These are phyloP conservation scores for Cyamopsis tetragonoloba DNA, from an alignment of 306 rosid genomes.

Conservation along the genomic window DNA sequence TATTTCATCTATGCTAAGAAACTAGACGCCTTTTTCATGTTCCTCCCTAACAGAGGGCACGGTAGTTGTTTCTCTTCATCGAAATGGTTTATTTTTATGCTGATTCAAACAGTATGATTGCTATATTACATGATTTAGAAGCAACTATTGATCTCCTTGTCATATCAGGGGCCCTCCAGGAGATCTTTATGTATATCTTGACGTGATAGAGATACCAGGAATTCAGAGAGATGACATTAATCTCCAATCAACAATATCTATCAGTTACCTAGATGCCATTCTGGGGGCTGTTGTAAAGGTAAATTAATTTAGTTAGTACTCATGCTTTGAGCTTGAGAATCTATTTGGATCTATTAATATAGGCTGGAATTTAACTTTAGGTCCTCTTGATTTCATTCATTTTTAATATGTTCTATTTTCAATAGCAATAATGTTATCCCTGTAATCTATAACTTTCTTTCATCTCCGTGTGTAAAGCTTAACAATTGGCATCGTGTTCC, in stretches of 20 bases:
- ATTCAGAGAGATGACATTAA: conserved; percentile 93
- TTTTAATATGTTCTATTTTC: conserved; percentile 12
- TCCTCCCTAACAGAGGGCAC: not conserved
- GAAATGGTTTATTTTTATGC: conserved; percentile 13
- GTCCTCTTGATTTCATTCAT: conserved; percentile 6
- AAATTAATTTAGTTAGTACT: conserved; percentile 12
- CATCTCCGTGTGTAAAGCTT: not conserved
- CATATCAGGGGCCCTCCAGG: conserved; percentile 88
- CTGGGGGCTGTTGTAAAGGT: conserved; percentile 75
- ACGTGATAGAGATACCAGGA: conserved; percentile 70
- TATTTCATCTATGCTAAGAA: conserved; percentile 21
- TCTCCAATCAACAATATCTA: conserved; percentile 63
- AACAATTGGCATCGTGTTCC: not conserved
- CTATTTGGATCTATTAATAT: not conserved
- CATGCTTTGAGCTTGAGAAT: conserved; percentile 15
- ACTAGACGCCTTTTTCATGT: conserved; percentile 1
- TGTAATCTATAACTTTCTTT: not conserved
- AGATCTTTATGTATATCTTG: conserved; percentile 89
- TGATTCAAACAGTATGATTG: conserved; percentile 11
- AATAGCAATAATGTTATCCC: not conserved
- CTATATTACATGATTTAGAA: conserved; percentile 27
- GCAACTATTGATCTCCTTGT: conserved; percentile 32
- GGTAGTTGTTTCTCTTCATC: not conserved
- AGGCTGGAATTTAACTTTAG: not conserved
- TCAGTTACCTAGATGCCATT: conserved; percentile 86